phyloP scores from a whole-genome alignment of 2,329 filamentous ascomycete species.

The Eutypella sp. region DNA sequence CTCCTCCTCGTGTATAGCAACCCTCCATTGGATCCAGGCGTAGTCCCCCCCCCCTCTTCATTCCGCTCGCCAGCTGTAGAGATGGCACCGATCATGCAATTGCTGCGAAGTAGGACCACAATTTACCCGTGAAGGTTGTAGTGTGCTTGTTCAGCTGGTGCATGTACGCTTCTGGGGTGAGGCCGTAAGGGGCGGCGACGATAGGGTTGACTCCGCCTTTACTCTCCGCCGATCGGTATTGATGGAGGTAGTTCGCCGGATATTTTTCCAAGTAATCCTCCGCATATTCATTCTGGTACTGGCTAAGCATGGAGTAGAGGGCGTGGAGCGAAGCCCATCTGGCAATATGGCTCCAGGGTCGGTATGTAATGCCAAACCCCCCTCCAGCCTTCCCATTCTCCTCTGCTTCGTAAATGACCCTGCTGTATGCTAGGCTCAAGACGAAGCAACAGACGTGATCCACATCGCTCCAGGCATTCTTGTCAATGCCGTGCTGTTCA shows the following conservation, averaged over 20 bases:
- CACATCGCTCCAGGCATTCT: background rate
- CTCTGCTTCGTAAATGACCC: conserved; percentile 3
- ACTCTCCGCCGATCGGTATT: background rate
- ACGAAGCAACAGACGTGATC: conserved; percentile 5
- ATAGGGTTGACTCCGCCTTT: background rate
- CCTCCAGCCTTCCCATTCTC: background rate
- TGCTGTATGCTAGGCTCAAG: conserved; percentile 3
- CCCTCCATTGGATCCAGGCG: too few relatives aligned
- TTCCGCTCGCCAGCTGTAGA: too few relatives aligned
- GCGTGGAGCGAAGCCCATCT: conserved; percentile 10
- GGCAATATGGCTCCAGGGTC: conserved; percentile 4
- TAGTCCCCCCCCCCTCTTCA: too few relatives aligned
- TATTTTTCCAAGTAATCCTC: background rate
- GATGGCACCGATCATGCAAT: too few relatives aligned
- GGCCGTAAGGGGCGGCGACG: background rate
- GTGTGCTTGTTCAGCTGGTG: background rate
- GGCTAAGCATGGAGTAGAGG: conserved; percentile 3
- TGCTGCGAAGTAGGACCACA: background rate
- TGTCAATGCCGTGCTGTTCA: background rate
- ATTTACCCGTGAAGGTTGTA: background rate
- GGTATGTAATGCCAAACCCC: background rate
- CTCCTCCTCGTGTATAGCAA: too few relatives aligned
- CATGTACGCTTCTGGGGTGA: background rate
- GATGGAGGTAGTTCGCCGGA: background rate
- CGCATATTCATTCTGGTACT: background rate